A percentile compares a stretch with the other conserved stretches of the same genome.
Conservation (phyloP, 148 eudicot species). For the Rhododendron mucronatum region DNA sequence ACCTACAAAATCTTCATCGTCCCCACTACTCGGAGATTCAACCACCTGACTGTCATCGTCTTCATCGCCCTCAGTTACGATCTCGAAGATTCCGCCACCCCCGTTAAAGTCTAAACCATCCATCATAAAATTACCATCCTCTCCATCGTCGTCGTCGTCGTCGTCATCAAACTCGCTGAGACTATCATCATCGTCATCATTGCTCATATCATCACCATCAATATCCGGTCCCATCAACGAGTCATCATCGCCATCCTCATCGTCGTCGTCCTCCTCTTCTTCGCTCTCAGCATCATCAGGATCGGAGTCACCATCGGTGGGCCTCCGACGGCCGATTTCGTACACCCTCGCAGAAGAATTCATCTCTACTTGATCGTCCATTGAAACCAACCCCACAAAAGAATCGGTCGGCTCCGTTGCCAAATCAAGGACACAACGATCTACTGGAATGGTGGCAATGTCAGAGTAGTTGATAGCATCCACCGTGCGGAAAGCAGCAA, state of each 20-base stretch:
- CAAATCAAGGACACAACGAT: slow-evolving; percentile 85
- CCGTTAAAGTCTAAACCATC: slow-evolving; percentile 47
- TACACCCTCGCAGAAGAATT: slow-evolving; percentile 81
- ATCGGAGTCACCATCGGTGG: slow-evolving; percentile 91
- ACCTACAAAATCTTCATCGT: slow-evolving; percentile 50
- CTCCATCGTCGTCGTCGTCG: slow-evolving; percentile 54
- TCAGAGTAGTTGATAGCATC: slow-evolving; percentile 87
- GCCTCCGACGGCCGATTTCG: slow-evolving; percentile 86
- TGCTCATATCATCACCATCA: slow-evolving; percentile 50
- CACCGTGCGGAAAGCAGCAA: slow-evolving; percentile 81
- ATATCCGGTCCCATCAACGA: slow-evolving; percentile 40
- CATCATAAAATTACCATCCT: slow-evolving; percentile 59
- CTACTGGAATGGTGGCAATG: slow-evolving; percentile 83
- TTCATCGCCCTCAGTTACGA: slow-evolving; percentile 73
- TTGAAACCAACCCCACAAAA: slow-evolving; percentile 72
- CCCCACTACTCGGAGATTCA: slow-evolving; percentile 72
- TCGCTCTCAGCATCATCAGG: slow-evolving; percentile 91
- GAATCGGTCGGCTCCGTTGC: slow-evolving; percentile 88
- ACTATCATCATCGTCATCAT: slow-evolving; percentile 64
- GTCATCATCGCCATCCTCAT: slow-evolving; percentile 65
- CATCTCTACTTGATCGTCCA: slow-evolving; percentile 91
- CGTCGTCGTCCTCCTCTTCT: slow-evolving; percentile 76
- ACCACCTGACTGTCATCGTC: slow-evolving; percentile 61
- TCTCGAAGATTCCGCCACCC: slow-evolving; percentile 60
- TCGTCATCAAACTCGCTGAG: slow-evolving; percentile 45